Percentiles rank a stretch among this genome's conserved stretches.
These are phyloP conservation scores for Trichocladium antarcticum DNA, from an alignment of 495 filamentous ascomycete species.

Conservation along the genomic window DNA sequence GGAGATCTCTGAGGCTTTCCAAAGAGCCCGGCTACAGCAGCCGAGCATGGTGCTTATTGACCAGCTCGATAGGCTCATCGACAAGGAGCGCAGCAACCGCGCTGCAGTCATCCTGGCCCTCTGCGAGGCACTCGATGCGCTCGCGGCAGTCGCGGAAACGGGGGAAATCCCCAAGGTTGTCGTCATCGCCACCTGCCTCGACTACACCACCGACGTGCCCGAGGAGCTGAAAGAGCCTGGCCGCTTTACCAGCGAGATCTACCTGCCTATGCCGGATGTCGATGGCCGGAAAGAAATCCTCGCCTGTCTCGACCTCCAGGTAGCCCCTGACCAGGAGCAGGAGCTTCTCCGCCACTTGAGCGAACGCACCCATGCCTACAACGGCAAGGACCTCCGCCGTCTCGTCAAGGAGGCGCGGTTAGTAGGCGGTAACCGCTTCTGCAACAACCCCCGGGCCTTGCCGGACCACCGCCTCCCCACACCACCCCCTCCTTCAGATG, in stretches of 20 bases:
- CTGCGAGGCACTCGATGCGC: conserved; percentile 42
- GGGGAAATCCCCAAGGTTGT: conserved; percentile 39
- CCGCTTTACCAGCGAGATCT: conserved; percentile 60
- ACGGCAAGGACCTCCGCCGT: conserved; percentile 36
- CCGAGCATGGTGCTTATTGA: conserved; percentile 81
- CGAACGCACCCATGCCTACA: conserved; percentile 46
- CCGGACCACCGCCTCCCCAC: background rate
- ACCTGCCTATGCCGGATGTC: conserved; percentile 68
- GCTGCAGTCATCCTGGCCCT: conserved; percentile 39
- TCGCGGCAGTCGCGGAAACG: conserved; percentile 29
- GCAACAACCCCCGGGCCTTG: background rate
- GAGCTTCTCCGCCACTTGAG: conserved; percentile 35
- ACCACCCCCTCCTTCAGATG: conserved; percentile 2
- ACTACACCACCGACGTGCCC: conserved; percentile 65
- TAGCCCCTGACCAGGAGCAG: conserved; percentile 27
- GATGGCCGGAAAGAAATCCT: conserved; percentile 65
- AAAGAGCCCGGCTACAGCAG: conserved; percentile 55
- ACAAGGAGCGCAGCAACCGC: conserved; percentile 46
- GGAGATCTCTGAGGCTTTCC: conserved; percentile 58
- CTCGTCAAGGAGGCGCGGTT: conserved; percentile 33
- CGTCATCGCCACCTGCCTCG: conserved; percentile 62
- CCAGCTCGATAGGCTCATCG: conserved; percentile 62
- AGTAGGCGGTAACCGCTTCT: conserved; percentile 16
- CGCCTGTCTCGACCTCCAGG: conserved; percentile 33
- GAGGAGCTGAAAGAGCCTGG: conserved; percentile 54